Base-by-base conservation (phyloP, 805 yeast genomes). In the Deakozyma indianensis region DNA sequence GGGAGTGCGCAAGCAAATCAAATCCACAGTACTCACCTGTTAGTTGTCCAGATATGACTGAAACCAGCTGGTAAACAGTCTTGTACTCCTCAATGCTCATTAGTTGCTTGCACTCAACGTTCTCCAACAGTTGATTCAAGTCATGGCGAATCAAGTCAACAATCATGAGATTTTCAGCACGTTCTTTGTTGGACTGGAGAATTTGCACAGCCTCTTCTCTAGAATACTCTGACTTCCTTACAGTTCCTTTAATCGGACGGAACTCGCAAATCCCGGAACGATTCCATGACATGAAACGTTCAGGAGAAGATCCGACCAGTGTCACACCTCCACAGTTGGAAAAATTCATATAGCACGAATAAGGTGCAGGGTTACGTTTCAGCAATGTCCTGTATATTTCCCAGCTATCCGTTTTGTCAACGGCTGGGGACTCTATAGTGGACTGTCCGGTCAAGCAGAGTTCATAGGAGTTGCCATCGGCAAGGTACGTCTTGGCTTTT, bases 171-270 rank as follows among this genome's bases (percentile, higher is more conserved):
- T 92, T 92, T 58, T 92, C 99, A 0, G 95, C 98, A 58, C 82
- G 75, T 61, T 92, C 99, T 60, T 92, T 92, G 2, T 94, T 92
- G 1, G 94, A 80, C 44, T 79, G 74, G 41, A 90, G 64, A 20
- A 86, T 73, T 32, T 62, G 59, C 2, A 76, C 67, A 0, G 96
- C 97, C 27, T 65, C 64, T 27, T 68, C 80, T 7, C 67, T 54
- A 4, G 74, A 69, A 65, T 82, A 69, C 0, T 63, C 72, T 0
- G 74, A 63, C 53, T 85, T 86, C 53, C 70, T 76, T 1, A 92
- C 95, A 0, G 99, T 92, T 3, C 99, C 99, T 60, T 92, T 92
- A 47, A 92, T 92, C 1, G 99, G 99, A 45, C 97, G 70, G 57
- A 92, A 70, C 61, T 92, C 94, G 47, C 92, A 82, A 21, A 50